Conservation (phyloP, 2,329 filamentous ascomycete genomes). For the Alternaria dauci region DNA sequence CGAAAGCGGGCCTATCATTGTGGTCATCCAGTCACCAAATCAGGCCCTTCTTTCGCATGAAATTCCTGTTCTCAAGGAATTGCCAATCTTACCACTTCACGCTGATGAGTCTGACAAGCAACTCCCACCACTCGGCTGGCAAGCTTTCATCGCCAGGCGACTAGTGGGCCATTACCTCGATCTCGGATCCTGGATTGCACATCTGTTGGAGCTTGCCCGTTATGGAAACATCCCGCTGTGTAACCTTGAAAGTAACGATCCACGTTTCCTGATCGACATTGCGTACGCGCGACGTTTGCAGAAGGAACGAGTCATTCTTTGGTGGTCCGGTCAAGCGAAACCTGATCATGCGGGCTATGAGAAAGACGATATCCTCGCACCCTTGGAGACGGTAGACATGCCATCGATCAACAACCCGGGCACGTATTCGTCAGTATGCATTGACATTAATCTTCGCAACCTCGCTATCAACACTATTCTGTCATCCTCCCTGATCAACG, state of each 20-base stretch:
- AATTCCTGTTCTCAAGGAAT: constrained; percentile 81
- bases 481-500: constrained; percentile 95
- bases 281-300: constrained; percentile 91
- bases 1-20: constrained; percentile 78
- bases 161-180: constrained; percentile 90
- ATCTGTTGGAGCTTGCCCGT: constrained; percentile 84
- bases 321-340: constrained; percentile 89
- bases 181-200: constrained; percentile 89
- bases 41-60: constrained; percentile 82
- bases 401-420: constrained; percentile 91
- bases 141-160: constrained; percentile 84
- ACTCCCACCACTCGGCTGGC: constrained; percentile 92
- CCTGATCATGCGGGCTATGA: constrained; percentile 98
- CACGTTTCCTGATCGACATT: constrained; percentile 93
- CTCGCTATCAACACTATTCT: constrained; percentile 97
- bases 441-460: constrained; percentile 93
- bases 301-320: constrained; percentile 90
- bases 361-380: constrained; percentile 83
- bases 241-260: constrained; percentile 93
- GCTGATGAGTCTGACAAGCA: constrained; percentile 86
- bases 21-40: constrained; percentile 91
- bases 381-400: constrained; percentile 88
- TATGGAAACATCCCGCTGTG: constrained; percentile 96
- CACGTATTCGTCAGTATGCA: constrained; percentile 94
- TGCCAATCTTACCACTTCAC: constrained; percentile 82